Conservation (phyloP, 495 filamentous ascomycete species). For the Mytilinidion resinicola region DNA sequence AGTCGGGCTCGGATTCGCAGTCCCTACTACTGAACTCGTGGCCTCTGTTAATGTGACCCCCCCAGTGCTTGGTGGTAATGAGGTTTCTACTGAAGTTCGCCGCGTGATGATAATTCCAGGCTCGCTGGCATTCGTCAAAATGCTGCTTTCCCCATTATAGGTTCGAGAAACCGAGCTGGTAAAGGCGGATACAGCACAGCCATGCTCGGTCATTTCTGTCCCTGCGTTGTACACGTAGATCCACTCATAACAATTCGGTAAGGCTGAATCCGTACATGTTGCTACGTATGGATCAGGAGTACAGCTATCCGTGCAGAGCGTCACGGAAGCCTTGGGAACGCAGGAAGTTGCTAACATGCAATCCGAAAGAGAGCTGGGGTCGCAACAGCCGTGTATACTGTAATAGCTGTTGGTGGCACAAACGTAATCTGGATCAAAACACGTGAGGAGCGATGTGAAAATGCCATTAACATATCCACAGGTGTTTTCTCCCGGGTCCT, state of each 20-base stretch:
- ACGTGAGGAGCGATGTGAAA: neutral
- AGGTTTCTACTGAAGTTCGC: neutral
- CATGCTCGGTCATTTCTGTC: conserved; percentile 1
- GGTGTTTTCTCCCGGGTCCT: neutral
- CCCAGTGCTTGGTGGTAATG: neutral
- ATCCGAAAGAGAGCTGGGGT: neutral
- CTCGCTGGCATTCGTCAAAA: neutral
- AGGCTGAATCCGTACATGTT: neutral
- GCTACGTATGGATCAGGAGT: neutral
- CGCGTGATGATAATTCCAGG: neutral
- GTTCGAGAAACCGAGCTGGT: neutral
- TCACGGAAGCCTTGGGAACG: neutral
- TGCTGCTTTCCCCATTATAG: neutral
- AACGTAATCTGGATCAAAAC: neutral
- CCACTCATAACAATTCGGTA: neutral
- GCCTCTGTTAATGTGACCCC: neutral
- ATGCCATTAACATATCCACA: neutral
- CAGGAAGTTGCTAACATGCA: conserved; percentile 1
- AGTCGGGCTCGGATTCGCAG: neutral
- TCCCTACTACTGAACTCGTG: neutral
- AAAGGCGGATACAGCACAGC: neutral
- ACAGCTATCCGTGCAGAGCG: neutral
- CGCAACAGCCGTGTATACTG: conserved; percentile 4
- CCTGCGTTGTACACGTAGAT: neutral
- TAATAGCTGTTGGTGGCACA: neutral